These are phyloP conservation scores for Erodium moschatum DNA, from an alignment of 441 rosid genomes.

Conservation along the genomic window DNA sequence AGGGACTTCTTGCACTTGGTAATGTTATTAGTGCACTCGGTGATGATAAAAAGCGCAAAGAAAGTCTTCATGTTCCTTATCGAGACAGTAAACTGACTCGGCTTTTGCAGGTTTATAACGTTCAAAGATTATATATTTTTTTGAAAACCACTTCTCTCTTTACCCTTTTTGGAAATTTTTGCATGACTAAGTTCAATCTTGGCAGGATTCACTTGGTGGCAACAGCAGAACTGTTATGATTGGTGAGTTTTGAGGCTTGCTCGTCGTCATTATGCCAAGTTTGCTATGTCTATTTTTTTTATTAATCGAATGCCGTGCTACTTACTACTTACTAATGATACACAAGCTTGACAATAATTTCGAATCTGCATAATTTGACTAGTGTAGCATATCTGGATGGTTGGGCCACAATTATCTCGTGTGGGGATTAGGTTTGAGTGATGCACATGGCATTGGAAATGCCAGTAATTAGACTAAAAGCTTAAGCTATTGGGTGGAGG, in stretches of 20 bases:
- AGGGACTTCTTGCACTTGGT: conserved; percentile 98
- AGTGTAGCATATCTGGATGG: background rate
- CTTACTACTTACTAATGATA: background rate
- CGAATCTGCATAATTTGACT: background rate
- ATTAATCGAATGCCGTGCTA: background rate
- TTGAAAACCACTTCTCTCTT: background rate
- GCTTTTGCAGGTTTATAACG: conserved; percentile 68
- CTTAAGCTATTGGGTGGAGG: too few relatives aligned
- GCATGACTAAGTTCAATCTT: conserved; percentile 16
- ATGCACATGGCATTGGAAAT: background rate
- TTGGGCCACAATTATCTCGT: background rate
- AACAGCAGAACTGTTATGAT: conserved; percentile 98
- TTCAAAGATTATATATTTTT: conserved; percentile 7
- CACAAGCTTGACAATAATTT: background rate
- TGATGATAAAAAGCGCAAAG: conserved; percentile 95
- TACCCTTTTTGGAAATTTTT: background rate
- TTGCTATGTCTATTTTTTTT: background rate
- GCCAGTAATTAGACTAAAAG: too few relatives aligned
- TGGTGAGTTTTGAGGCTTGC: conserved; percentile 37
- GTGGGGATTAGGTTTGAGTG: background rate
- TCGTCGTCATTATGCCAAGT: background rate
- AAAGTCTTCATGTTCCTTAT: conserved; percentile 86
- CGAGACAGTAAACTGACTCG: conserved; percentile 97
- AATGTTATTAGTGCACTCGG: conserved; percentile 98
- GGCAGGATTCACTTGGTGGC: conserved; percentile 97